Conservation (phyloP, 1,139 yeast species). For the Taphrina pruni region DNA sequence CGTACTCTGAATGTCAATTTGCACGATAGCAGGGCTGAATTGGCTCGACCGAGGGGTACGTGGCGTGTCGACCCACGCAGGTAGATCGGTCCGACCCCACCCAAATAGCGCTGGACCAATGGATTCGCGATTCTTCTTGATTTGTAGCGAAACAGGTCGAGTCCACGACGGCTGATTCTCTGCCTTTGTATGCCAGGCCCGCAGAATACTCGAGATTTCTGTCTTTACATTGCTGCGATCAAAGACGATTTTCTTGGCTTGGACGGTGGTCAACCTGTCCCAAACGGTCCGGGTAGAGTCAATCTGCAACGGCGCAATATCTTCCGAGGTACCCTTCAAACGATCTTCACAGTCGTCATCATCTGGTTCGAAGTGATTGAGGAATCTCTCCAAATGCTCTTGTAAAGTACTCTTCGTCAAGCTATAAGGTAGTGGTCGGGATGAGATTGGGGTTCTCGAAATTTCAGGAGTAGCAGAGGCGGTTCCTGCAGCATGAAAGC, state of each 20-base stretch:
- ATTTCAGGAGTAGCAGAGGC: not conserved
- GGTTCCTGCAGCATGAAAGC: not conserved
- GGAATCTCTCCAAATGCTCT: not conserved
- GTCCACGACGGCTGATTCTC: conserved; percentile 33
- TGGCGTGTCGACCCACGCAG: conserved; percentile 5
- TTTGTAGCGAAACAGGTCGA: conserved; percentile 8
- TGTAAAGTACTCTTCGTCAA: not conserved
- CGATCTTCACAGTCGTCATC: not conserved
- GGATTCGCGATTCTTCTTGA: conserved; percentile 27
- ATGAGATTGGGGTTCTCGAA: not conserved
- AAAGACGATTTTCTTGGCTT: not conserved
- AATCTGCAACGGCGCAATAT: conserved; percentile 3
- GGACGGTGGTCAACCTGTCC: not conserved
- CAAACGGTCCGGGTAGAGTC: conserved; percentile 25
- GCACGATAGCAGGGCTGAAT: not conserved
- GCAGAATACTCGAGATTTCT: conserved; percentile 8
- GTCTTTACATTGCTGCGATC: conserved; percentile 11
- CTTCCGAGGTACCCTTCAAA: not conserved
- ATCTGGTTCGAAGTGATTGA: not conserved
- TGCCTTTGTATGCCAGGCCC: conserved; percentile 8
- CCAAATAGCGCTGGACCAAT: conserved; percentile 33
- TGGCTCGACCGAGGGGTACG: conserved; percentile 3
- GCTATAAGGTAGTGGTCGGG: conserved; percentile 1
- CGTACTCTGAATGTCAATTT: not conserved
- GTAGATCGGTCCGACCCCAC: conserved; percentile 26